Conservation (phyloP, 805 yeast species). For the Zygosaccharomyces kombuchaensis region DNA sequence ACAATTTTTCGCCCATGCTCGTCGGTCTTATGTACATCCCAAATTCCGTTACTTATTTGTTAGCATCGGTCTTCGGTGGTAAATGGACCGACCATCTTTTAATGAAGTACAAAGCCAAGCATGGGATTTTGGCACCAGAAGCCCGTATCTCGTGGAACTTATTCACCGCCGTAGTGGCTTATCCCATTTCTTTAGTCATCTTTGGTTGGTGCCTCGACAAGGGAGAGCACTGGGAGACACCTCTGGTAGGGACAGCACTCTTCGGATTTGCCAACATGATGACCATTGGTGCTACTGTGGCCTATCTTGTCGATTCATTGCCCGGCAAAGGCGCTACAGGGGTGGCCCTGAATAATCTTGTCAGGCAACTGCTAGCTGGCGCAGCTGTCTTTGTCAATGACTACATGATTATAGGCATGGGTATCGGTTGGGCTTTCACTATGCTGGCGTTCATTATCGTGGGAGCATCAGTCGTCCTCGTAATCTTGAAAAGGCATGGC, state of each 20-base stretch:
- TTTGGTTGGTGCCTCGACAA: conserved; percentile 79
- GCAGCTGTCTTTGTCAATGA: conserved; percentile 70
- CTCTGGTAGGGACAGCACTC: conserved; percentile 73
- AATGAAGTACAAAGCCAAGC: conserved; percentile 48
- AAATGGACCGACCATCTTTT: conserved; percentile 67
- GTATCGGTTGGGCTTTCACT: conserved; percentile 64
- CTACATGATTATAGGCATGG: conserved; percentile 63
- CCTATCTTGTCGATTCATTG: conserved; percentile 75
- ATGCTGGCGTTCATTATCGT: conserved; percentile 59
- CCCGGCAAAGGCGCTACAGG: conserved; percentile 91
- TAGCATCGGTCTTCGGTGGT: conserved; percentile 80
- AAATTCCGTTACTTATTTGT: conserved; percentile 69
- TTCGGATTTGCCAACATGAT: conserved; percentile 84
- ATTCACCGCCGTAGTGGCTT: conserved; percentile 55
- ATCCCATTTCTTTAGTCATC: conserved; percentile 62
- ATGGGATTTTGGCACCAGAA: conserved; percentile 70
- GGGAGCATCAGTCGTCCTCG: conserved; percentile 40
- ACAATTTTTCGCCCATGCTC: conserved; percentile 59
- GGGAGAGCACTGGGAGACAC: conserved; percentile 69
- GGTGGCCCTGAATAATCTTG: conserved; percentile 73
- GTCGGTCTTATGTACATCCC: conserved; percentile 80
- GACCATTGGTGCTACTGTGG: conserved; percentile 73
- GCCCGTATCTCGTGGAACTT: conserved; percentile 74
- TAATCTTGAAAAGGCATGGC: conserved; percentile 51
- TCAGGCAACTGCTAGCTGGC: conserved; percentile 71